A percentile compares a stretch with the other conserved stretches of the same genome.
Evolutionary conservation across 1,139 yeast genomes (phyloP).

Genomic region (Zygoascus sp.): DNA sequence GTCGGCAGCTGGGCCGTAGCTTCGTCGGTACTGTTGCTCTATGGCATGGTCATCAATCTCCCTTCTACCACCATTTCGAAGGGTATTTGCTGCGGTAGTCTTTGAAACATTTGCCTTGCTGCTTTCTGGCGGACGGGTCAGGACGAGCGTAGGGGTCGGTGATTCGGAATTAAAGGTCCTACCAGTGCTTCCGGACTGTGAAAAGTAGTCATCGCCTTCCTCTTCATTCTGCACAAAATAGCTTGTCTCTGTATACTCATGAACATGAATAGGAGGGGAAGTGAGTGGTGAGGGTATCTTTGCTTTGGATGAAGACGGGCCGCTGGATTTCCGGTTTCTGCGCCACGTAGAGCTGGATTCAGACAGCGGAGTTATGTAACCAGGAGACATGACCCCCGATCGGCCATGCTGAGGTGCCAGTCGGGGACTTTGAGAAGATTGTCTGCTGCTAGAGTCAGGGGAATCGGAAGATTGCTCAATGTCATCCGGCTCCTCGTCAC

Average conservation of each 20-base stretch:
- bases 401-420: neutral
- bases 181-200: slow-evolving; percentile 3
- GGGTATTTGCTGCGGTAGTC: slow-evolving; percentile 10
- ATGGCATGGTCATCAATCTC: slow-evolving; percentile 15
- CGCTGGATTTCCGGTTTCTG: neutral
- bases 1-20: slow-evolving; percentile 8
- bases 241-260: neutral
- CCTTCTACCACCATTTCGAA: slow-evolving; percentile 5
- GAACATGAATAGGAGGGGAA: slow-evolving; percentile 4
- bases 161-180: slow-evolving; percentile 1
- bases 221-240: too few species aligned
- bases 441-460: neutral
- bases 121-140: neutral
- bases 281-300: slow-evolving; percentile 6
- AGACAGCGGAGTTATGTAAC: slow-evolving; percentile 5
- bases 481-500: neutral
- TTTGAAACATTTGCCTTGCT: slow-evolving; percentile 1
- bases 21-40: slow-evolving; percentile 1
- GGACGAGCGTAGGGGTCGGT: slow-evolving; percentile 1
- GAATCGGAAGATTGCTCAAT: neutral
- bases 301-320: neutral
- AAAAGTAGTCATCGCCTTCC: neutral
- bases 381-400: neutral
- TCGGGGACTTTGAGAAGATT: neutral
- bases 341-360: neutral